Conservation (phyloP, 257 asterid species). For the Ehretia macrophylla region DNA sequence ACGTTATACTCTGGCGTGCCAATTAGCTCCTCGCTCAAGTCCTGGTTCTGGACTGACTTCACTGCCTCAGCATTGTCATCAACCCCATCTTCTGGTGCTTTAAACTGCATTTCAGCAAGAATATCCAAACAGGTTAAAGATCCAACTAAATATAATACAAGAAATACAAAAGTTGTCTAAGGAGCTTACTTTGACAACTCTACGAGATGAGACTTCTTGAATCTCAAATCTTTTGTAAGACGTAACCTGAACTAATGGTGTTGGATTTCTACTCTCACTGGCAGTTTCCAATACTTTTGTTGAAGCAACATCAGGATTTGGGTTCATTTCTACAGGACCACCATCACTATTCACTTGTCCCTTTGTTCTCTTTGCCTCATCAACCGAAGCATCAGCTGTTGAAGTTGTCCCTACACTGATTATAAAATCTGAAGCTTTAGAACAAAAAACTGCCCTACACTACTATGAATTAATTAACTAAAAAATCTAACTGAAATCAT, state of each 20-base stretch:
- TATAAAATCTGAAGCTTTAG: background rate
- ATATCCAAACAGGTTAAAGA: conserved; percentile 1
- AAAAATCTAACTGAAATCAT: background rate
- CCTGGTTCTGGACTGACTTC: conserved; percentile 20
- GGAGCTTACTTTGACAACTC: conserved; percentile 41
- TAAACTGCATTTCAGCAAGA: conserved; percentile 38
- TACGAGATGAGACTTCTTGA: conserved; percentile 23
- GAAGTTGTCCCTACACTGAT: conserved; percentile 44
- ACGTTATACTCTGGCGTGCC: conserved; percentile 40
- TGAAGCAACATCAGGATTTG: conserved; percentile 43
- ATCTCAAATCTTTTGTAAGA: conserved; percentile 30
- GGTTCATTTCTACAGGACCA: conserved; percentile 21
- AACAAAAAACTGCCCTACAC: background rate
- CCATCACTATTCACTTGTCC: conserved; percentile 25
- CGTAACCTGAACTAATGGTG: conserved; percentile 30
- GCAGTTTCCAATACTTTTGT: conserved; percentile 33
- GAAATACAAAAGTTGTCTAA: conserved; percentile 6
- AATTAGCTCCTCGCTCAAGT: conserved; percentile 37
- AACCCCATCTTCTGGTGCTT: conserved; percentile 16
- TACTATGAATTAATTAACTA: background rate
- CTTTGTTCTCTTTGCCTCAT: conserved; percentile 33
- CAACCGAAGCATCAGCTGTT: conserved; percentile 33
- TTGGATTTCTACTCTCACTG: conserved; percentile 24
- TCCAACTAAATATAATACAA: background rate
- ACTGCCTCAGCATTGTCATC: conserved; percentile 23